Base-by-base conservation (phyloP, 177 flowering plant species). In the Vitis hybrid region DNA sequence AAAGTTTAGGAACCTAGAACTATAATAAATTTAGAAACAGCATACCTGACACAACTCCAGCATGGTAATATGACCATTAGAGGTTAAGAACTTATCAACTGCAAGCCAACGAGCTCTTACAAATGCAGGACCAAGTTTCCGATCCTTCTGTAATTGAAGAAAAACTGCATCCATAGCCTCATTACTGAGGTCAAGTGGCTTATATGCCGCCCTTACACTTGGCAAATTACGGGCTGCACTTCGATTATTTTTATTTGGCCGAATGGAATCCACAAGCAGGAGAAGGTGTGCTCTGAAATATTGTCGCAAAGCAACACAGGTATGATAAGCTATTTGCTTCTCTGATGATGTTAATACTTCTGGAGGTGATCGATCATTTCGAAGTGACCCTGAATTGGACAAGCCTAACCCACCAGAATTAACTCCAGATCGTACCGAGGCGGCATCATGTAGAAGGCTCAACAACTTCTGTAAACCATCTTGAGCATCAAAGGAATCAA, bases 201-300 rank as follows among this genome's bases (percentile, higher is more conserved):
- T 94, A 78, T 91, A 88, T 4, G 89, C 94, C 32, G 96, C 90
- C 83, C 90, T 83, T 60, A 79, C 77, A 82, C 85, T 83, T 27
- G 87, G 79, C 64, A 81, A 65, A 79, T 85, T 88, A 11, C 98
- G 88, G 21, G 82, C 81, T 1, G 84, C 81, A 80, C 87, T 84
- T 67, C 93, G 86, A 74, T 69, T 82, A 67, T 56, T 90, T 88
- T 92, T 95, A 70, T 73, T 88, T 24, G 99, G 99, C 63, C 97
- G 98, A 73, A 95, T 84, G 27, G 97, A 92, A 70, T 95, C 99
- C 60, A 95, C 91, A 64, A 91, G 90, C 80, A 93, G 80, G 32
- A 95, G 87, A 70, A 95, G 94, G 80, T 91, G 99, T 13, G 98
- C 97, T 73, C 99, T 85, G 68, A 91, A 90, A 81, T 92, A 95